Conservation (phyloP, 1,284 basidiomycete genomes). For the Microstroma glucosiphilum region DNA sequence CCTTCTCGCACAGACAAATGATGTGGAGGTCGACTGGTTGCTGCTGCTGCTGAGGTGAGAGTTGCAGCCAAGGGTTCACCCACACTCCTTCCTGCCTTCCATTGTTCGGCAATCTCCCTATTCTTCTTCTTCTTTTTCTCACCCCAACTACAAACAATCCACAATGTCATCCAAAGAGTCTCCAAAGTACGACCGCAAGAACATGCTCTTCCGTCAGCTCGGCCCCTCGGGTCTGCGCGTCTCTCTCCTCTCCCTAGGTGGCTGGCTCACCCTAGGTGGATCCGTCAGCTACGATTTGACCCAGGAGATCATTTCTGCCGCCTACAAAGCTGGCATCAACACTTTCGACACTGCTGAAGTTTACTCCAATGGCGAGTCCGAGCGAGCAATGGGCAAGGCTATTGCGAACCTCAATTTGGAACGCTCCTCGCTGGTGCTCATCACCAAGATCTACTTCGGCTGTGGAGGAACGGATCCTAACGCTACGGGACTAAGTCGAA, state of each 20-base stretch:
- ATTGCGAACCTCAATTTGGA: slow-evolving; percentile 68
- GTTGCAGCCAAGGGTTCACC: too few species aligned
- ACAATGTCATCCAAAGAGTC: neutral
- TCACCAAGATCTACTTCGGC: slow-evolving; percentile 61
- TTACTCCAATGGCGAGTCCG: slow-evolving; percentile 67
- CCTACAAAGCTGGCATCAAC: slow-evolving; percentile 57
- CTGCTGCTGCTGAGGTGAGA: too few species aligned
- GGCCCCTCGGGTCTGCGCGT: slow-evolving; percentile 34
- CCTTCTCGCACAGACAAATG: too few species aligned
- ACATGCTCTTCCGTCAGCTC: slow-evolving; percentile 39
- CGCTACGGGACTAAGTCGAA: slow-evolving; percentile 62
- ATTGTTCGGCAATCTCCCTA: too few species aligned
- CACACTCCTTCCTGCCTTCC: too few species aligned
- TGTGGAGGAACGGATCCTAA: slow-evolving; percentile 57
- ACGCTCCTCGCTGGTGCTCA: slow-evolving; percentile 66
- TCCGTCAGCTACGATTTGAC: slow-evolving; percentile 29
- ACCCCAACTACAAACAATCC: neutral
- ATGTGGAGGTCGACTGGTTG: too few species aligned
- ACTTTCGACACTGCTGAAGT: slow-evolving; percentile 65
- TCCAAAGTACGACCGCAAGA: slow-evolving; percentile 37
- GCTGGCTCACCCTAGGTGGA: slow-evolving; percentile 37
- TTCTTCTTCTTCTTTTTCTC: too few species aligned
- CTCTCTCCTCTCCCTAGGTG: slow-evolving; percentile 32
- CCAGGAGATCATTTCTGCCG: slow-evolving; percentile 27
- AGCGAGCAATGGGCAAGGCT: slow-evolving; percentile 68